A percentile compares a stretch with the other conserved stretches of the same genome.
Evolutionary conservation across 306 rosid genomes (phyloP).

Genomic region (Comarum palustre): DNA sequence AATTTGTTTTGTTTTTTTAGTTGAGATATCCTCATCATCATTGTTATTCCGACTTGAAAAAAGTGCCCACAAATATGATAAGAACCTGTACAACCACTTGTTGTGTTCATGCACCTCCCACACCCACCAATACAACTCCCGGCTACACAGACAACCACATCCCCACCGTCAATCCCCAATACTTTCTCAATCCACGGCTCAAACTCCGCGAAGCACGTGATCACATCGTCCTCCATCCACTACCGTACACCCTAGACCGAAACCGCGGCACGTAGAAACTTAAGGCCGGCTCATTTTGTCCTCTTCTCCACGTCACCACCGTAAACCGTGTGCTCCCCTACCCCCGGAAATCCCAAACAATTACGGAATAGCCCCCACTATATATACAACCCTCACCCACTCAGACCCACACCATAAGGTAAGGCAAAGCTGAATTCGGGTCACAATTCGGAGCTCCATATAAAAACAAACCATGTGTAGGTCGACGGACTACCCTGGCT

Average conservation of each 20-base stretch:
- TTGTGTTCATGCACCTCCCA: constrained; percentile 7
- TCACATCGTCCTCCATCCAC: background rate
- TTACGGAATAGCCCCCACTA: background rate
- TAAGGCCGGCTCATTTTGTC: background rate
- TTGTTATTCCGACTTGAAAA: background rate
- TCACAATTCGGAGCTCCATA: background rate
- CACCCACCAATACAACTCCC: background rate
- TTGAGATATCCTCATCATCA: background rate
- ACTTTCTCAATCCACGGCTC: background rate
- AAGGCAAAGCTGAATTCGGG: background rate
- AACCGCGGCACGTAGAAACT: constrained; percentile 13
- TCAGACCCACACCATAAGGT: background rate
- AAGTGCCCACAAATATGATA: background rate
- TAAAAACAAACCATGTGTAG: constrained; percentile 31
- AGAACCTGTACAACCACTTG: no score
- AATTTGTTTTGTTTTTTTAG: no score
- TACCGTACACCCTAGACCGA: background rate
- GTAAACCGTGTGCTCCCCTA: constrained; percentile 23
- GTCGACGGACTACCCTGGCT: constrained; percentile 33
- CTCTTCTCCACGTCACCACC: constrained; percentile 8
- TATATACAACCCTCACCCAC: background rate
- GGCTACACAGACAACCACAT: background rate
- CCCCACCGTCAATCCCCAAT: background rate
- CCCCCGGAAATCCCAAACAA: background rate
- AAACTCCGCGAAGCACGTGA: background rate